Evolutionary conservation across 441 rosid species (phyloP), one percentile per base, ranked within the genome.

Genomic region (Jatropha multifida): DNA sequence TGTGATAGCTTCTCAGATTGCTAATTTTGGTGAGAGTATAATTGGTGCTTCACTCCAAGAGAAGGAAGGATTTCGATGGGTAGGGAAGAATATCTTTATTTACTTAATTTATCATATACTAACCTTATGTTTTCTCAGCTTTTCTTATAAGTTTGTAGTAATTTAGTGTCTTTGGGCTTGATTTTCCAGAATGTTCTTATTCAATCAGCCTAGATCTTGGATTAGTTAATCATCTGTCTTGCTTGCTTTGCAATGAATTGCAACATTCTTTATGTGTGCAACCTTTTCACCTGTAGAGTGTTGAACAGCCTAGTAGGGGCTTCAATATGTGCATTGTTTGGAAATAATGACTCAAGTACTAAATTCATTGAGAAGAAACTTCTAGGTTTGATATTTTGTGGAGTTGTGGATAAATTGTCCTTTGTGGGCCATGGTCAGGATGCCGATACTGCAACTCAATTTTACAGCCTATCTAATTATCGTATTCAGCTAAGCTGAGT

Each of bases 1-100:
- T 62, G 89, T 93, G 80, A 78, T 90, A 72, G 96, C 99, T 74
- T 92, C 98, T 75, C 98, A 92, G 84, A 95, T 93, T 72, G 97
- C 97, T 69, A 95, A 95, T 81, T 68, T 92, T 81, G 97, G 97
- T 27, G 98, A 95, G 83, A 95, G 98, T 85, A 79, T 90, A 75
- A 93, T 95, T 60, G 97, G 99, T 76, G 96, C 98, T 69, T 77
- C 79, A 20, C 78, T 90, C 73, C 99, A 95, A 83, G 98, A 90
- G 73, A 93, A 92, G 80, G 86, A 92, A 80, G 99, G 99, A 76
- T 92, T 87, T 68, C 72, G 74, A 77, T 93, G 98, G 99, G 96
- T 95, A 86, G 59, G 49, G 49, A 76, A 56, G 7, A 51, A 38
- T 71, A 72, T 59, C 52, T 18, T 37, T 52, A 44, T 42, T 38